A percentile compares a stretch with the other conserved stretches of the same genome.
These are phyloP conservation scores for Lumnitzera littorea DNA, from an alignment of 345 rosid genomes.

Conservation along the genomic window DNA sequence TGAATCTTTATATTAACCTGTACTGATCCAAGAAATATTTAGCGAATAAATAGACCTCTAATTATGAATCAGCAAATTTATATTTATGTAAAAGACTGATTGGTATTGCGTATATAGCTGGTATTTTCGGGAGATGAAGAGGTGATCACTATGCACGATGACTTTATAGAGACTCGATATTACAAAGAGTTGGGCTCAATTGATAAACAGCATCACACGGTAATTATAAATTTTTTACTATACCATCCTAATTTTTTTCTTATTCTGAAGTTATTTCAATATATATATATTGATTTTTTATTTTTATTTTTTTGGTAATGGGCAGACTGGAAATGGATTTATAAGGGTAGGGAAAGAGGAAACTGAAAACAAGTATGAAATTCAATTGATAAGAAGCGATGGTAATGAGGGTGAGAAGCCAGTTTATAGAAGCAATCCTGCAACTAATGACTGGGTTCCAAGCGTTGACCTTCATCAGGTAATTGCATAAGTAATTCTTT, in stretches of 20 bases:
- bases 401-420: background rate
- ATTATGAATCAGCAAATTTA: no score
- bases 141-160: constrained; percentile 27
- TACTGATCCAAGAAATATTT: no score
- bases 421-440: constrained; percentile 49
- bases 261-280: background rate
- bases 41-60: no score
- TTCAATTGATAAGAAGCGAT: constrained; percentile 5
- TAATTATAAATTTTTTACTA: background rate
- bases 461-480: constrained; percentile 27
- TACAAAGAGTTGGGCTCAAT: constrained; percentile 47
- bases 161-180: constrained; percentile 57
- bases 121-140: constrained; percentile 15
- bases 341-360: constrained; percentile 36
- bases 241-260: background rate
- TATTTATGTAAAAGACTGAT: no score
- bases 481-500: background rate
- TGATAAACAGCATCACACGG: constrained; percentile 73
- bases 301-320: background rate
- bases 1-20: no score
- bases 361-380: constrained; percentile 18
- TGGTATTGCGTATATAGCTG: constrained; percentile 16
- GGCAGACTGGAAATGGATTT: constrained; percentile 69
- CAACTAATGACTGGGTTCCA: constrained; percentile 73
- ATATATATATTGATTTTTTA: no score